phyloP scores from a whole-genome alignment of 352 stramenopile species.

The Pythium vanterpoolii region DNA sequence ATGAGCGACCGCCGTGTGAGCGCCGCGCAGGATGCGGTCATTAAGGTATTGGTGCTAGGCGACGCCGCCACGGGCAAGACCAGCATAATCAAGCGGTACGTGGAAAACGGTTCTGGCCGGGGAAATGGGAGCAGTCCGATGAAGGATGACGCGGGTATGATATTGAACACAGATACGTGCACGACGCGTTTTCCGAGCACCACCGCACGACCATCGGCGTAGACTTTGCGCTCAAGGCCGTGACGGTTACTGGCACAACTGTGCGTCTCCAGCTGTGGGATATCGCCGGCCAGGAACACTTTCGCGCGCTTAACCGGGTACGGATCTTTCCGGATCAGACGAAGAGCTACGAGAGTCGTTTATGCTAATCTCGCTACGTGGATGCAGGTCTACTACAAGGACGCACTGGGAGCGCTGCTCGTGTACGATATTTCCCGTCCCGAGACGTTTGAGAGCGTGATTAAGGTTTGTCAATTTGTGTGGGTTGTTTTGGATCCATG shows the following conservation, averaged over 20 bases:
- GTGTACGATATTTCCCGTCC: slow-evolving; percentile 93
- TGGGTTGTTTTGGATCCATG: too few species aligned
- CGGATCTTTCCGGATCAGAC: background rate
- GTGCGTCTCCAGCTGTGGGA: slow-evolving; percentile 93
- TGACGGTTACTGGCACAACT: slow-evolving; percentile 83
- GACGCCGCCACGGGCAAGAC: slow-evolving; percentile 91
- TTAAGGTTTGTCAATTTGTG: slow-evolving; percentile 45
- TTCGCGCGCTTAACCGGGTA: slow-evolving; percentile 89
- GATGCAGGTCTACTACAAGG: slow-evolving; percentile 90
- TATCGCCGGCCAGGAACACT: slow-evolving; percentile 93
- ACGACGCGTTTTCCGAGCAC: slow-evolving; percentile 91
- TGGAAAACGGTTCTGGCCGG: background rate
- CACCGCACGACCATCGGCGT: slow-evolving; percentile 92
- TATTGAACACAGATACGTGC: slow-evolving; percentile 61
- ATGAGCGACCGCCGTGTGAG: slow-evolving; percentile 74
- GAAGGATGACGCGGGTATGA: background rate
- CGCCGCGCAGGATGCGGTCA: slow-evolving; percentile 83
- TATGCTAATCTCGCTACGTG: background rate
- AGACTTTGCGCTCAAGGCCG: slow-evolving; percentile 91
- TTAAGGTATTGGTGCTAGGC: slow-evolving; percentile 90
- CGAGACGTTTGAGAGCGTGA: slow-evolving; percentile 89
- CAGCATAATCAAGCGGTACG: slow-evolving; percentile 90
- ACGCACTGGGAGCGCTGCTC: slow-evolving; percentile 86
- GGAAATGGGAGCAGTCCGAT: background rate
- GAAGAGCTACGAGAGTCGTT: background rate